phyloP scores from a whole-genome alignment of 2,329 filamentous ascomycete species.

The Triangularia verruculosa region DNA sequence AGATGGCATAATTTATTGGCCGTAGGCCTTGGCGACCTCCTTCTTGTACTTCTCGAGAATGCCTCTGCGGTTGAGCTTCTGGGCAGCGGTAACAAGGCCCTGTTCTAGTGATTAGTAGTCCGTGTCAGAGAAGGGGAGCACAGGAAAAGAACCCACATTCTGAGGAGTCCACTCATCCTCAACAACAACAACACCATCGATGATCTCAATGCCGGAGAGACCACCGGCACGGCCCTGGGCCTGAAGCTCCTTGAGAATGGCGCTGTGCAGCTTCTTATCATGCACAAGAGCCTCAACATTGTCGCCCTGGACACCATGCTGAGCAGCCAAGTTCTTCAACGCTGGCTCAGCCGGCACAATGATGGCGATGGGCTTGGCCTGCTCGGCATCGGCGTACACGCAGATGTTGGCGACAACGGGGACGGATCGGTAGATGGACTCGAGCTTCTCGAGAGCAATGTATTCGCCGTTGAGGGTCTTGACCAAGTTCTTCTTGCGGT shows the following conservation, averaged over 20 bases:
- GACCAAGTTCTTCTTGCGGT: slow-evolving; percentile 86
- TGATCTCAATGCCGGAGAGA: slow-evolving; percentile 64
- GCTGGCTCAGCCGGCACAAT: slow-evolving; percentile 56
- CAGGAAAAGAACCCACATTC: slow-evolving; percentile 56
- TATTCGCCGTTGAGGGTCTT: slow-evolving; percentile 82
- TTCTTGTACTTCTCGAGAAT: slow-evolving; percentile 61
- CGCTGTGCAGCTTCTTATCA: slow-evolving; percentile 60
- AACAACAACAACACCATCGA: slow-evolving; percentile 67
- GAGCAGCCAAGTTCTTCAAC: slow-evolving; percentile 50
- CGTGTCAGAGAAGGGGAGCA: background rate
- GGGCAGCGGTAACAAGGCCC: slow-evolving; percentile 65
- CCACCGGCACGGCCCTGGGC: slow-evolving; percentile 58
- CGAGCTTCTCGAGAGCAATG: slow-evolving; percentile 73
- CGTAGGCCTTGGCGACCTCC: slow-evolving; percentile 61
- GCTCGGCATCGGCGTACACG: slow-evolving; percentile 50
- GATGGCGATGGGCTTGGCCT: slow-evolving; percentile 54
- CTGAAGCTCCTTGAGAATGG: slow-evolving; percentile 65
- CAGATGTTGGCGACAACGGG: slow-evolving; percentile 54
- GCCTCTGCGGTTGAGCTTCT: slow-evolving; percentile 69
- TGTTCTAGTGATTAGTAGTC: slow-evolving; percentile 31
- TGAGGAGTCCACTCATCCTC: slow-evolving; percentile 75
- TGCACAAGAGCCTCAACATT: slow-evolving; percentile 65
- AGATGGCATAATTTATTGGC: slow-evolving; percentile 26
- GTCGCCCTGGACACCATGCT: slow-evolving; percentile 47
- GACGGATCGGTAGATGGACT: slow-evolving; percentile 51